phyloP scores from a whole-genome alignment of 176 grass and related monocot genomes.

The Musa acuminata region DNA sequence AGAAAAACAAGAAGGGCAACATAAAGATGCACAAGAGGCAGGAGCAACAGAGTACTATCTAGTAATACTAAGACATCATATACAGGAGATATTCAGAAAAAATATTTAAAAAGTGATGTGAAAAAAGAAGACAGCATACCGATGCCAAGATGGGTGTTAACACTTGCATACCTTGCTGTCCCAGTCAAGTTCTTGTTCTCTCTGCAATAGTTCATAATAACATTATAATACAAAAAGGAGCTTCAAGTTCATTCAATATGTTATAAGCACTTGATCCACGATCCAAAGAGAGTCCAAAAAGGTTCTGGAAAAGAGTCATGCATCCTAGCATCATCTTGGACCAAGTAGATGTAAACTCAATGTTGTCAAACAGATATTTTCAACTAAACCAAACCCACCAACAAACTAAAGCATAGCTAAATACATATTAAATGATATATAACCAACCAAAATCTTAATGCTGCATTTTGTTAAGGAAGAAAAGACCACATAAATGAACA shows the following conservation, averaged over 20 bases:
- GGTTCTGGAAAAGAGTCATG: too few relatives aligned
- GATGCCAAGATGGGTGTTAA: conserved; percentile 9
- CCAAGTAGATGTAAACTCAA: too few relatives aligned
- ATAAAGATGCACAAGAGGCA: not conserved
- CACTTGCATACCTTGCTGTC: conserved; percentile 4
- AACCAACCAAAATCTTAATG: too few relatives aligned
- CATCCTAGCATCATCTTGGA: too few relatives aligned
- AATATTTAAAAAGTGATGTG: not conserved
- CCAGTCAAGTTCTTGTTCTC: conserved; percentile 2
- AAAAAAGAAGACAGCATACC: not conserved
- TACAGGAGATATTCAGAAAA: not conserved
- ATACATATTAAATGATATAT: too few relatives aligned
- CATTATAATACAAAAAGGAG: not conserved
- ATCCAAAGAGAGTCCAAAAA: not conserved
- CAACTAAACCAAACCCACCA: too few relatives aligned
- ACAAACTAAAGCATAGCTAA: too few relatives aligned
- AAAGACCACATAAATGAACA: too few relatives aligned
- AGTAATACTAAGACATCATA: not conserved
- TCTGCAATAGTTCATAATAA: not conserved
- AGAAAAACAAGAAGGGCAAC: not conserved
- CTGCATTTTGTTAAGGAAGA: too few relatives aligned
- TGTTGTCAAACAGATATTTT: too few relatives aligned
- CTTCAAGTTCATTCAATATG: not conserved
- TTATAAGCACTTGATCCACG: not conserved
- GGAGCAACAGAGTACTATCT: not conserved